Conservation (phyloP, 805 yeast species). For the Ogataea pilisensis region DNA sequence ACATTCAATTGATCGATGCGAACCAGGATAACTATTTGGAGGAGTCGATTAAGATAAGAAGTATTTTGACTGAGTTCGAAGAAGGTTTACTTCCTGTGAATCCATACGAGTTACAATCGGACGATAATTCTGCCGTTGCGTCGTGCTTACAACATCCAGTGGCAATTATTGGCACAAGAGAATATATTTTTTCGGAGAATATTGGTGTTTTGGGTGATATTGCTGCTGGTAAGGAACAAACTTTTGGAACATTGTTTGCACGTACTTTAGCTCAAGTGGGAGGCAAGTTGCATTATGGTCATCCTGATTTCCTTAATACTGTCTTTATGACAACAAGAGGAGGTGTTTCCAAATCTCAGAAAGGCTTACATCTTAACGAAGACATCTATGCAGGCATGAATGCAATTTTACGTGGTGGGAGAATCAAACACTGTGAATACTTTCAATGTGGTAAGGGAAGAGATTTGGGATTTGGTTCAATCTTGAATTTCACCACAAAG, state of each 20-base stretch:
- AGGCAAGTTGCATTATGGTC: slow-evolving; percentile 85
- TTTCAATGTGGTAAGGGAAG: slow-evolving; percentile 90
- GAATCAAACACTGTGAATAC: slow-evolving; percentile 83
- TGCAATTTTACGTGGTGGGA: slow-evolving; percentile 78
- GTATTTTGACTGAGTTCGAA: slow-evolving; percentile 86
- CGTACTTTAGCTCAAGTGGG: slow-evolving; percentile 82
- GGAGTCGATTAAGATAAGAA: slow-evolving; percentile 85
- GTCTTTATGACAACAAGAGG: slow-evolving; percentile 82
- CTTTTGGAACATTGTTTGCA: slow-evolving; percentile 81
- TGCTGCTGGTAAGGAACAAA: slow-evolving; percentile 89
- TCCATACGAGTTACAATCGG: slow-evolving; percentile 46
- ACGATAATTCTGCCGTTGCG: slow-evolving; percentile 46
- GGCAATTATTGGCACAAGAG: slow-evolving; percentile 85
- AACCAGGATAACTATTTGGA: slow-evolving; percentile 94
- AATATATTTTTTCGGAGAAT: slow-evolving; percentile 81
- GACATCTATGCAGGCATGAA: slow-evolving; percentile 89
- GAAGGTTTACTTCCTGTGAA: too few relatives aligned
- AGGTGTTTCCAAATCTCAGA: slow-evolving; percentile 84
- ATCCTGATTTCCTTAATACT: slow-evolving; percentile 78
- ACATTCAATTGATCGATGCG: slow-evolving; percentile 91
- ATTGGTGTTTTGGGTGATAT: slow-evolving; percentile 84
- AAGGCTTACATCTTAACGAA: slow-evolving; percentile 80
- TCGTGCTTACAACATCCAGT: slow-evolving; percentile 58
- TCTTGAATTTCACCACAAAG: slow-evolving; percentile 79
- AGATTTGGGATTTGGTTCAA: slow-evolving; percentile 84